Percentiles rank a stretch among this genome's conserved stretches.
Conservation (phyloP, 1,284 basidiomycete genomes). For the Apiotrichum domesticum region DNA sequence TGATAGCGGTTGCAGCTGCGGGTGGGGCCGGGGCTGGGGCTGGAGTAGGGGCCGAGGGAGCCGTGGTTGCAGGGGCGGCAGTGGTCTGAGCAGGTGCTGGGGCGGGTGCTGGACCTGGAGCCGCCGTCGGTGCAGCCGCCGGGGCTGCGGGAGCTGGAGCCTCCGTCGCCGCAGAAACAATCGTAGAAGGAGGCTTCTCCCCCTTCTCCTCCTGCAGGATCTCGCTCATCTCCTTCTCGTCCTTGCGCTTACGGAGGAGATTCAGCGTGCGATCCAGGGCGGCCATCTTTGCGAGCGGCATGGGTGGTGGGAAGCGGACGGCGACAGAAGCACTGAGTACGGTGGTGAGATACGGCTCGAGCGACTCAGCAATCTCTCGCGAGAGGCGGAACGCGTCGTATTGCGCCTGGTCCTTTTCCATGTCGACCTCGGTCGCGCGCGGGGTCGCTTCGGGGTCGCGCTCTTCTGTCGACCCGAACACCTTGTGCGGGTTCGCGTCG, state of each 20-base stretch:
- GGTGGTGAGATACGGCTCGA: slow-evolving; percentile 73
- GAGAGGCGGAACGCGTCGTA: slow-evolving; percentile 49
- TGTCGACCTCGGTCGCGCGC: slow-evolving; percentile 56
- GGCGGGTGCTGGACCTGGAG: not conserved
- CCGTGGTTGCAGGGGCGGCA: not conserved
- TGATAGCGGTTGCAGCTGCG: no score
- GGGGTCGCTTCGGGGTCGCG: slow-evolving; percentile 6
- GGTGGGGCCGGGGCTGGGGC: no score
- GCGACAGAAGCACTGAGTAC: slow-evolving; percentile 88
- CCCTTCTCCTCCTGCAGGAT: slow-evolving; percentile 67
- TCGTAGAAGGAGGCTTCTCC: no score
- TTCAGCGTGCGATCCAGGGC: slow-evolving; percentile 70
- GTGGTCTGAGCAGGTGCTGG: not conserved
- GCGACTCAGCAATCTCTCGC: slow-evolving; percentile 58
- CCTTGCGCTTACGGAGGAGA: slow-evolving; percentile 64
- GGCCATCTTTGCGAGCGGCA: slow-evolving; percentile 78
- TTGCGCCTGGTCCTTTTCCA: slow-evolving; percentile 60
- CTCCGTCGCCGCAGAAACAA: no score
- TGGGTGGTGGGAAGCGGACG: slow-evolving; percentile 80
- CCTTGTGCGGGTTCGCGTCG: not conserved
- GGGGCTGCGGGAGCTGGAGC: not conserved
- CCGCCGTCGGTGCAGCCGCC: not conserved
- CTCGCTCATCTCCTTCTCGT: slow-evolving; percentile 63
- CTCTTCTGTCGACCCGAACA: not conserved
- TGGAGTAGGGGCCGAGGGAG: no score